Base-by-base conservation (phyloP, 805 yeast genomes). In the Saccharomycopsis sp. region DNA sequence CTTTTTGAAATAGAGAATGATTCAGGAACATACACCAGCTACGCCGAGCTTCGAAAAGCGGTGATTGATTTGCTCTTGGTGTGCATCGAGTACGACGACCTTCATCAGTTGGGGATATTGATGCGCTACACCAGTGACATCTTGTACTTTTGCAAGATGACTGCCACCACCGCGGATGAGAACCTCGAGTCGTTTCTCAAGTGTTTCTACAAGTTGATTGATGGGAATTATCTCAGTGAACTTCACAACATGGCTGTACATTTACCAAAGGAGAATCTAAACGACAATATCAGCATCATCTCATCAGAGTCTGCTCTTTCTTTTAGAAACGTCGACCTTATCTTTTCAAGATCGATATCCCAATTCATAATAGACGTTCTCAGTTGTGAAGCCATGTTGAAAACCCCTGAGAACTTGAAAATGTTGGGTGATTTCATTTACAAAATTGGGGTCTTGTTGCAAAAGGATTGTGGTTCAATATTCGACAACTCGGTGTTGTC, bases 41-140 rank as follows among this genome's bases (percentile, higher is more conserved):
- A 36, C 29, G 41, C 29, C 15, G 36, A 41, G 9, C 45, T 44
- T 23, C 26, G 48, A 15, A 31, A 39, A 17, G 35, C 48, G 5
- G 42, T 40, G n/a, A 35, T 43, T 17, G 49, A 46, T 4, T 30
- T 46, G 16, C 36, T 46, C 9, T 39, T 30, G 25, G 42, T 47
- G 3, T 46, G 49, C 30, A 46, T 46, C 16, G 37, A 32, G 10
- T 39, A 39, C 20, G 49, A 46, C 38, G 49, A 46, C 29, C 38
- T 46, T 30, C 29, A 22, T 30, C 49, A 46, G 21, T 27, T 43
- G 16, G 26, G 45, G 12, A 37, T 46, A n/a, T 17, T 36, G 12
- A 30, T 34, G 4, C 31, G 49, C 20, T 46, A 46, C 33, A 19
- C 38, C 12, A 22, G 39, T 34, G 49, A 46, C 19, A 34, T 46